These are phyloP conservation scores for Acanthamoeba lugdunensis DNA, from an alignment of 208 protist genomes.

Conservation along the genomic window DNA sequence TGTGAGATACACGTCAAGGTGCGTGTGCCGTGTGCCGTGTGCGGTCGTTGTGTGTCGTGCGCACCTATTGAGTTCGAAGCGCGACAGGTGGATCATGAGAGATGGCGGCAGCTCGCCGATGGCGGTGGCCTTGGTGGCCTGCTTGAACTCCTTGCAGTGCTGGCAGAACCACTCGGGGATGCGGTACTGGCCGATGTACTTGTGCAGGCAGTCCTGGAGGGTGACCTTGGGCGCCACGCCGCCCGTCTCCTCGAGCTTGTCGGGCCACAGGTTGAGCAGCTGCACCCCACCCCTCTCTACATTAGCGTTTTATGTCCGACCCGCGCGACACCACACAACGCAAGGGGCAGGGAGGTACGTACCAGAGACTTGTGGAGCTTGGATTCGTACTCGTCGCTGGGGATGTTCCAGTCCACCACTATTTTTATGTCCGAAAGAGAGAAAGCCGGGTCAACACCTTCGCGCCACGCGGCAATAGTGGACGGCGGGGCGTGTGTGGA, in stretches of 20 bases:
- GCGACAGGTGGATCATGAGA: slow-evolving; percentile 49
- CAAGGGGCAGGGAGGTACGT: not conserved
- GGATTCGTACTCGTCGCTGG: slow-evolving; percentile 18
- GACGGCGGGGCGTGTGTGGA: not conserved
- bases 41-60: too few relatives aligned
- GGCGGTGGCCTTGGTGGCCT: slow-evolving; percentile 42
- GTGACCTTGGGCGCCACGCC: slow-evolving; percentile 1
- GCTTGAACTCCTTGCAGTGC: slow-evolving; percentile 63
- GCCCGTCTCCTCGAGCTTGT: slow-evolving; percentile 21
- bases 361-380: slow-evolving; percentile 22
- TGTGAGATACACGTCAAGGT: not conserved
- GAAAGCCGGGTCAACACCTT: not conserved
- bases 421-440: too few relatives aligned
- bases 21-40: not conserved
- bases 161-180: slow-evolving; percentile 55
- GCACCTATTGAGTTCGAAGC: slow-evolving; percentile 39
- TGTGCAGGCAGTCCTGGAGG: slow-evolving; percentile 53
- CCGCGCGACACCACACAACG: not conserved
- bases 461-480: too few relatives aligned
- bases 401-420: slow-evolving; percentile 21
- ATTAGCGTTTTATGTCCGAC: too few relatives aligned
- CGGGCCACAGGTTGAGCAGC: slow-evolving; percentile 28
- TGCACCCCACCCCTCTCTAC: not conserved
- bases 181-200: slow-evolving; percentile 20
- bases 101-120: slow-evolving; percentile 12